Percentiles rank a stretch among this genome's conserved stretches.
phyloP scores from a whole-genome alignment of 495 filamentous ascomycete genomes.

The Bryoglossum gracile region DNA sequence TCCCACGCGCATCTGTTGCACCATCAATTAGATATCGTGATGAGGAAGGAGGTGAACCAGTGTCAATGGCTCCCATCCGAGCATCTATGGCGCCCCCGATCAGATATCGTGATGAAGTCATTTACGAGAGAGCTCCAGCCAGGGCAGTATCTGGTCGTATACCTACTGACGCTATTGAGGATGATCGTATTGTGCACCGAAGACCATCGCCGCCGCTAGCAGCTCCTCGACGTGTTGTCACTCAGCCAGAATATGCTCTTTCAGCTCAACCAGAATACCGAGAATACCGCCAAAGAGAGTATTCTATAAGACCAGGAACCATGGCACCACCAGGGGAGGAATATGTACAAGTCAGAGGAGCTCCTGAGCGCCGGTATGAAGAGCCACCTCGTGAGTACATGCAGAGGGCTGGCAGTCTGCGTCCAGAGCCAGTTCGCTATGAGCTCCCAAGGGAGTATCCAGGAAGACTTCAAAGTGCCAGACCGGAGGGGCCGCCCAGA shows the following conservation, averaged over 20 bases:
- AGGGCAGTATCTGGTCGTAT: slow-evolving; percentile 45
- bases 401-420: slow-evolving; percentile 27
- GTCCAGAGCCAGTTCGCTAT: slow-evolving; percentile 49
- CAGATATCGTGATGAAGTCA: slow-evolving; percentile 33
- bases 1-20: slow-evolving; percentile 30
- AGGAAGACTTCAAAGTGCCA: slow-evolving; percentile 29
- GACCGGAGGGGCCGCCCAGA: slow-evolving; percentile 34
- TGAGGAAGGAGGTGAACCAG: too few species aligned
- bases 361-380: slow-evolving; percentile 32
- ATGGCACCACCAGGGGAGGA: slow-evolving; percentile 33
- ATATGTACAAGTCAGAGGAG: slow-evolving; percentile 31
- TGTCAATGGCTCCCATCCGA: too few species aligned
- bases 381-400: slow-evolving; percentile 40
- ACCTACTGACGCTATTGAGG: slow-evolving; percentile 38
- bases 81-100: slow-evolving; percentile 36
- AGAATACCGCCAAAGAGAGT: slow-evolving; percentile 45
- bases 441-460: slow-evolving; percentile 40
- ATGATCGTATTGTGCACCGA: slow-evolving; percentile 40
- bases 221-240: slow-evolving; percentile 41
- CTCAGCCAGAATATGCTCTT: slow-evolving; percentile 42
- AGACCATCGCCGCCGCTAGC: slow-evolving; percentile 30
- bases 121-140: slow-evolving; percentile 41
- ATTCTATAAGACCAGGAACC: slow-evolving; percentile 31
- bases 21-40: slow-evolving; percentile 17
- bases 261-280: slow-evolving; percentile 26